Evolutionary conservation across 352 stramenopile genomes (phyloP).

Genomic region (Phytophthora crassamura): DNA sequence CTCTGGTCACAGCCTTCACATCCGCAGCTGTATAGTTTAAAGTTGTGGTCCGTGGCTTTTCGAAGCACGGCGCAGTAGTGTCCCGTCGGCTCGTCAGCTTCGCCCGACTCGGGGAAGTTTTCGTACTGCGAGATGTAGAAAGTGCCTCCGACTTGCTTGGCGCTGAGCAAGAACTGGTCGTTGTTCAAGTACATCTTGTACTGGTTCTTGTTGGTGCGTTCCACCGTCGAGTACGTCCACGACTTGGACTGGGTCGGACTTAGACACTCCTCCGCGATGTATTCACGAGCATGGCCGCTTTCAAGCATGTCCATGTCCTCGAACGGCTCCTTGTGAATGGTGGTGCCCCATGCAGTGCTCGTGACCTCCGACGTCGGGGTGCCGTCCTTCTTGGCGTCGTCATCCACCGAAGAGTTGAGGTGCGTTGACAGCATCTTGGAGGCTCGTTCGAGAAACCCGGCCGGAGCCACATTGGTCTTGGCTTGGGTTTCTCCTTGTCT

Average conservation of each 20-base stretch:
- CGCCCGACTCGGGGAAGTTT: slow-evolving; percentile 75
- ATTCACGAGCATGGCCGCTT: slow-evolving; percentile 78
- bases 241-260: slow-evolving; percentile 79
- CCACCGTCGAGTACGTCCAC: slow-evolving; percentile 83
- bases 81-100: slow-evolving; percentile 49
- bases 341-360: slow-evolving; percentile 58
- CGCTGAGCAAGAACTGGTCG: slow-evolving; percentile 84
- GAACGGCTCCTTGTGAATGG: slow-evolving; percentile 74
- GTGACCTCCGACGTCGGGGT: slow-evolving; percentile 17
- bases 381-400: slow-evolving; percentile 34
- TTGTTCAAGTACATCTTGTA: slow-evolving; percentile 92
- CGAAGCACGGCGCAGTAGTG: slow-evolving; percentile 86
- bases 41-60: slow-evolving; percentile 80
- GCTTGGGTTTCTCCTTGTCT: slow-evolving; percentile 10
- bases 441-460: slow-evolving; percentile 62
- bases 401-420: slow-evolving; percentile 15
- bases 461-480: slow-evolving; percentile 34
- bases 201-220: slow-evolving; percentile 86
- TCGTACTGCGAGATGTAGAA: slow-evolving; percentile 93
- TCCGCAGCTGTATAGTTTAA: slow-evolving; percentile 88
- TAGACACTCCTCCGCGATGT: slow-evolving; percentile 84
- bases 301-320: slow-evolving; percentile 90
- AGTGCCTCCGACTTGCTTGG: slow-evolving; percentile 80
- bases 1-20: slow-evolving; percentile 89
- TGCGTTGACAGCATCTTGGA: slow-evolving; percentile 63